These are phyloP conservation scores for Penicillium sp. DNA, from an alignment of 2,329 filamentous ascomycete genomes.

Conservation along the genomic window DNA sequence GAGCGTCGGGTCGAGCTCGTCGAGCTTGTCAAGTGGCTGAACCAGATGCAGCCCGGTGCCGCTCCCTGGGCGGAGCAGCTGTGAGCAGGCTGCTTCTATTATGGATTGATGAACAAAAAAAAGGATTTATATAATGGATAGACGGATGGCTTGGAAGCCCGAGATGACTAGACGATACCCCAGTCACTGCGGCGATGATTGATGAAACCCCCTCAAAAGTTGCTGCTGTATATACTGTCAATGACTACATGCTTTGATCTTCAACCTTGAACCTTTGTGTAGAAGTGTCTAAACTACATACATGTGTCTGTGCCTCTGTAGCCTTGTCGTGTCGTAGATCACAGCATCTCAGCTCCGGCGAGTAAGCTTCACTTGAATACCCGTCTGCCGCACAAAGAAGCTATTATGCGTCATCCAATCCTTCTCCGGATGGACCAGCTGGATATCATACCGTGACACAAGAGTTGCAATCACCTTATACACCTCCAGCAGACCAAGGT, in stretches of 20 bases:
- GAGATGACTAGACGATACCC: conserved; percentile 37
- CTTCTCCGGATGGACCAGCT: conserved; percentile 49
- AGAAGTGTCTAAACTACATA: background rate
- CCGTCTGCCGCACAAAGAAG: conserved; percentile 60
- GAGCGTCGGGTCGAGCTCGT: conserved; percentile 47
- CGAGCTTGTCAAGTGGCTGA: conserved; percentile 50
- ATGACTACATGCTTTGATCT: conserved; percentile 17
- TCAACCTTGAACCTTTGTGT: background rate
- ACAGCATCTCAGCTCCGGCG: background rate
- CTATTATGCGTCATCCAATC: conserved; percentile 54
- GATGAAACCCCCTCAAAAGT: conserved; percentile 29
- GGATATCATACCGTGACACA: conserved; percentile 50
- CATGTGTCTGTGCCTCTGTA: background rate
- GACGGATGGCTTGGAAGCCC: conserved; percentile 25
- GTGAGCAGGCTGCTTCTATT: conserved; percentile 22
- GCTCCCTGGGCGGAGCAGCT: conserved; percentile 42
- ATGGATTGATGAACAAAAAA: conserved; percentile 19
- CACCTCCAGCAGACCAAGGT: conserved; percentile 56
- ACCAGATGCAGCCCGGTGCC: conserved; percentile 43
- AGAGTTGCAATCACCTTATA: conserved; percentile 59
- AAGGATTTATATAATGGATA: conserved; percentile 28
- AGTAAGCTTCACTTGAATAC: conserved; percentile 48
- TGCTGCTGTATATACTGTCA: conserved; percentile 28
- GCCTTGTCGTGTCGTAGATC: background rate
- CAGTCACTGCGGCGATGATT: conserved; percentile 29